Conservation (phyloP, 1,284 basidiomycete species). For the Trametes polyzona region DNA sequence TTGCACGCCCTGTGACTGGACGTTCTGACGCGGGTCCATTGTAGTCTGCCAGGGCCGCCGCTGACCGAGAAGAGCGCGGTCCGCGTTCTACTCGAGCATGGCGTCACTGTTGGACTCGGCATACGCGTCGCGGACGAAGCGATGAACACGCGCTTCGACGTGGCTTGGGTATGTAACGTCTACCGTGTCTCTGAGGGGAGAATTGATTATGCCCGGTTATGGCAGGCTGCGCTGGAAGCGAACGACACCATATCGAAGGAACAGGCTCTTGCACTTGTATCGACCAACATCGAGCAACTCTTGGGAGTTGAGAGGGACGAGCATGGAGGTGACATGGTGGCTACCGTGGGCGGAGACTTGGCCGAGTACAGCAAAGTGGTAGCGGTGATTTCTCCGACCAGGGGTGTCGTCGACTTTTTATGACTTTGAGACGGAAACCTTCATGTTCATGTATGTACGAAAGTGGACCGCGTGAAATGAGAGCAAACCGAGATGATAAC, state of each 20-base stretch:
- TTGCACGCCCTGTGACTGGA: not conserved
- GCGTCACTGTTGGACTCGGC: slow-evolving; percentile 73
- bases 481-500: not conserved
- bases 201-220: not conserved
- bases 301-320: slow-evolving; percentile 52
- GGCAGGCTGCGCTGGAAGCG: slow-evolving; percentile 27
- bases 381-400: slow-evolving; percentile 45
- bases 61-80: slow-evolving; percentile 61
- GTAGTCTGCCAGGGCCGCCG: slow-evolving; percentile 73
- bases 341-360: slow-evolving; percentile 55
- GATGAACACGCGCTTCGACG: slow-evolving; percentile 70
- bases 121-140: slow-evolving; percentile 63
- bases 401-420: slow-evolving; percentile 28
- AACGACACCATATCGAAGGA: slow-evolving; percentile 49
- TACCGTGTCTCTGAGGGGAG: not conserved
- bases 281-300: slow-evolving; percentile 66
- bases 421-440: too few relatives aligned
- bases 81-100: slow-evolving; percentile 54
- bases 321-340: slow-evolving; percentile 51
- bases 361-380: slow-evolving; percentile 56
- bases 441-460: not conserved
- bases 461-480: too few relatives aligned
- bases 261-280: slow-evolving; percentile 61
- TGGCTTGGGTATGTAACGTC: slow-evolving; percentile 58
- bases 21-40: slow-evolving; percentile 10